Evolutionary conservation across 345 rosid genomes (phyloP), one percentile per base, ranked within the genome.

Genomic region (Barbarea vulgaris): DNA sequence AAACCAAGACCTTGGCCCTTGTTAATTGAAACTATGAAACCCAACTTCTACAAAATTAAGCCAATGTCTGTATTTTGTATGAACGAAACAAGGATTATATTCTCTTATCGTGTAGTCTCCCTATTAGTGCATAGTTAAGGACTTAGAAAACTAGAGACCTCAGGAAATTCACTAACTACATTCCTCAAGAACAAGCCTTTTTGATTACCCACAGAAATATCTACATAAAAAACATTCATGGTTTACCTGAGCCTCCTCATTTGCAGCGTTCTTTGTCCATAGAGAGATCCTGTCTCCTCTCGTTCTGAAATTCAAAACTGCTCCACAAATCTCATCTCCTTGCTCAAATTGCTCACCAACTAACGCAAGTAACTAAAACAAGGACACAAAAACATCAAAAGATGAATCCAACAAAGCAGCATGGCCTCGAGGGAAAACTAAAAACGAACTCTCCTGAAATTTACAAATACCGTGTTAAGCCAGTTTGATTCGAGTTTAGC

Each of bases 301-400:
- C 5, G 0, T 4, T 82, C 97, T 84, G 51, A 91, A 89, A 74
- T 52, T 95, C 53, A 90, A 85, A 74, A 92, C 97, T n/a, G 87
- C 94, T 54, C 99, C 99, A 31, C 97, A 95, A 34, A 95, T 88
- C 77, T 92, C 97, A 84, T 87, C 96, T 57, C 97, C 97, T 56
- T 89, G 78, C 50, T 87, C 91, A 71, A 95, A 92, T 73, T 95
- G 96, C 79, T 89, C 96, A 52, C 98, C 99, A 42, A 90, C 86
- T 85, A 95, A 84, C 50, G 96, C 97, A 77, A 89, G 80, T 77
- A 89, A 48, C 96, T 86, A 76, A 47, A 24, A 78, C 61, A 57
- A 64, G 72, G 14, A 77, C 9, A 44, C 13, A n/a, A 33, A 59
- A 59, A 3, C 39, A 46, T 63, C 71, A 70, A 8, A 18, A 44